Conservation (phyloP, 2,329 filamentous ascomycete species). For the Lachnellula hyalina region DNA sequence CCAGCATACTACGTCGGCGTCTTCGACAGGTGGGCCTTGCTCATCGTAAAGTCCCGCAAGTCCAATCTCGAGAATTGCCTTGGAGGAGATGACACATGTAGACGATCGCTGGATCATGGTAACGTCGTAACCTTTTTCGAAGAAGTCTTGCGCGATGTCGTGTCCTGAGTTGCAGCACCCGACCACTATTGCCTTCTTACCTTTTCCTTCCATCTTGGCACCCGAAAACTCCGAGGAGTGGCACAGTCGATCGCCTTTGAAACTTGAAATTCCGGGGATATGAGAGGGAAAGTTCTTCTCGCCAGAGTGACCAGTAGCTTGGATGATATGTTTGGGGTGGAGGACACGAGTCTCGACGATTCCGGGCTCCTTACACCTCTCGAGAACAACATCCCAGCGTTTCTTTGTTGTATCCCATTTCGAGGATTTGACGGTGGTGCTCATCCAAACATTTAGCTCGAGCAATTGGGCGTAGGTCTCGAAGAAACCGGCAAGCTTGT, state of each 20-base stretch:
- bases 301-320: constrained; percentile 40
- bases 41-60: constrained; percentile 38
- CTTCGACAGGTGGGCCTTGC: constrained; percentile 48
- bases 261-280: constrained; percentile 45
- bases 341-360: constrained; percentile 3
- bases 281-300: constrained; percentile 46
- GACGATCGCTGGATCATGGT: constrained; percentile 66
- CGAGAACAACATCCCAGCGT: constrained; percentile 50
- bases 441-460: constrained; percentile 63
- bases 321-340: constrained; percentile 19
- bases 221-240: constrained; percentile 59
- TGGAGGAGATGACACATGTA: constrained; percentile 57
- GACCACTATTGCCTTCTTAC: constrained; percentile 59
- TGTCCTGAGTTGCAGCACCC: constrained; percentile 65
- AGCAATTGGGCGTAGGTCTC: constrained; percentile 58
- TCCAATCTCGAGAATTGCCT: constrained; percentile 35
- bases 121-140: constrained; percentile 60
- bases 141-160: constrained; percentile 64
- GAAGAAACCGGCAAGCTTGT: constrained; percentile 65
- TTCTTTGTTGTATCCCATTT: constrained; percentile 37
- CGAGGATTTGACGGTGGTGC: constrained; percentile 42
- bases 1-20: constrained; percentile 58
- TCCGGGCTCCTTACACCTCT: constrained; percentile 20
- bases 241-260: constrained; percentile 52
- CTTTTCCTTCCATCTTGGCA: constrained; percentile 40